Conservation (phyloP, 352 stramenopile species). For the Phytophthora hibernalis region DNA sequence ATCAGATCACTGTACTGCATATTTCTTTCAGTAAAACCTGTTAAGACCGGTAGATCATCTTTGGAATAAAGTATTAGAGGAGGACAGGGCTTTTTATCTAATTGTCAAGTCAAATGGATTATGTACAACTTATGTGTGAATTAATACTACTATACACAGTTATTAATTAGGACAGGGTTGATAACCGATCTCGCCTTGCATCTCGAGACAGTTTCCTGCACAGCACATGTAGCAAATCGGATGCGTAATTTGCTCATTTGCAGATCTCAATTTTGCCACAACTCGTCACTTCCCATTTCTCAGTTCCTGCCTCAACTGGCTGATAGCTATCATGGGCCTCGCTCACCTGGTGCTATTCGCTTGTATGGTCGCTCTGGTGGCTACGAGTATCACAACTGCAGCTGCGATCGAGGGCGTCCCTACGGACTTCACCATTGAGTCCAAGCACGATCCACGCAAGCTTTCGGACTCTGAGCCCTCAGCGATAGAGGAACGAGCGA, state of each 20-base stretch:
- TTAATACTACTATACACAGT: too few species aligned
- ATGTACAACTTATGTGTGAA: too few species aligned
- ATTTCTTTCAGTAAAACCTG: too few species aligned
- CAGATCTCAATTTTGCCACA: not conserved
- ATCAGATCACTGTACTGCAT: too few species aligned
- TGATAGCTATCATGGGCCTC: slow-evolving; percentile 1
- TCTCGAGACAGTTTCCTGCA: not conserved
- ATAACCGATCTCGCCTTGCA: not conserved
- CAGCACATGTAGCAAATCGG: not conserved
- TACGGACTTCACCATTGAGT: not conserved
- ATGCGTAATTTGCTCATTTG: not conserved
- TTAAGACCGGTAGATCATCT: too few species aligned
- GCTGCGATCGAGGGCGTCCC: not conserved
- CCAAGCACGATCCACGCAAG: not conserved
- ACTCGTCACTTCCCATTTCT: not conserved
- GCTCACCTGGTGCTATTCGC: slow-evolving; percentile 2
- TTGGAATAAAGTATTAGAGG: too few species aligned
- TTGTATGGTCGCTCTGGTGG: not conserved
- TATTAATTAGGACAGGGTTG: too few species aligned
- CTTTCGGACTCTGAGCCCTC: not conserved
- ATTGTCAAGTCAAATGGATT: too few species aligned
- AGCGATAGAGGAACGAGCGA: slow-evolving; percentile 12
- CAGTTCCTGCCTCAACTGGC: not conserved
- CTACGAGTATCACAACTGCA: not conserved
- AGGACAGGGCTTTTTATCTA: too few species aligned